phyloP scores from a whole-genome alignment of 441 rosid genomes.

The Melastoma candidum region DNA sequence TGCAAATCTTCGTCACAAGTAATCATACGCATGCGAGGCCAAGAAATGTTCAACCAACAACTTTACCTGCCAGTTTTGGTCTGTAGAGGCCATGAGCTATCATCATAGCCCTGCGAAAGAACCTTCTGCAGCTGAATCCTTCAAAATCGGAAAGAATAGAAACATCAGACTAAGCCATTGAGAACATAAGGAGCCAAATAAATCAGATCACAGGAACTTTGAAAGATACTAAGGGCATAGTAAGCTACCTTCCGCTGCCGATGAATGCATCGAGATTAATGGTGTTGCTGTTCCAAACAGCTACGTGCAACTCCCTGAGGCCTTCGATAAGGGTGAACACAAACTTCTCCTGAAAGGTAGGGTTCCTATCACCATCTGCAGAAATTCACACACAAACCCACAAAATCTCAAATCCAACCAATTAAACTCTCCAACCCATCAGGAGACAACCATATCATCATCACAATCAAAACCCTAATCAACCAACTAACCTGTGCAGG shows the following conservation, averaged over 20 bases:
- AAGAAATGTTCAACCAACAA: neutral
- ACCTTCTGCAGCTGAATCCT: constrained; percentile 73
- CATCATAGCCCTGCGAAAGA: constrained; percentile 27
- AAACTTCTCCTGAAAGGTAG: constrained; percentile 87
- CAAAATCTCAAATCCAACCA: neutral
- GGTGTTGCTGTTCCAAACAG: constrained; percentile 87
- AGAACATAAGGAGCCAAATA: constrained; percentile 5
- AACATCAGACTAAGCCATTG: constrained; percentile 2
- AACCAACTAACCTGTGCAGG: constrained; percentile 53
- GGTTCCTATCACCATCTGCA: constrained; percentile 75
- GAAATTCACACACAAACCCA: constrained; percentile 1
- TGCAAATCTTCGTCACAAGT: neutral
- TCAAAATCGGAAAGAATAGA: constrained; percentile 6
- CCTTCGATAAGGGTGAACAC: constrained; percentile 71
- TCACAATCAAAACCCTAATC: neutral
- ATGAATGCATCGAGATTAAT: constrained; percentile 61
- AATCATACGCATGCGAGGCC: neutral
- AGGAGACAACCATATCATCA: neutral
- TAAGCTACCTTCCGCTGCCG: constrained; percentile 73
- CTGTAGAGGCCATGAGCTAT: constrained; percentile 17
- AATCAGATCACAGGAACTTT: neutral
- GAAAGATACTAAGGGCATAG: neutral
- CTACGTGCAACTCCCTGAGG: constrained; percentile 49
- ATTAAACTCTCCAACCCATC: neutral
- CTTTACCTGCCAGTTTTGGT: constrained; percentile 17